phyloP scores from a whole-genome alignment of 805 yeast genomes.

The Huiozyma naganishii region DNA sequence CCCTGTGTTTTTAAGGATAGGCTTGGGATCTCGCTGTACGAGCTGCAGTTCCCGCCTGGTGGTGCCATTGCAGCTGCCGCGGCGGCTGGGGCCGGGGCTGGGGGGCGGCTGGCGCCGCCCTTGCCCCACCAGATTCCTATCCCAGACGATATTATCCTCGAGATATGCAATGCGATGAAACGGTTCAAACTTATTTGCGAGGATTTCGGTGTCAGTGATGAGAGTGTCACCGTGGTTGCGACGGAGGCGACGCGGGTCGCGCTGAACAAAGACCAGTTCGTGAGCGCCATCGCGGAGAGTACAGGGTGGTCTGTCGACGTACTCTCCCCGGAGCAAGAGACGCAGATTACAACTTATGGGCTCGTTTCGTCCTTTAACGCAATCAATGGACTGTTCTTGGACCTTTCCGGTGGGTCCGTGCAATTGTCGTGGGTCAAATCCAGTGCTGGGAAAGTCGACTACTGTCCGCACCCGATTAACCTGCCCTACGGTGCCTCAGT shows the following conservation, averaged over 20 bases:
- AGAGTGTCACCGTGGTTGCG: slow-evolving; percentile 55
- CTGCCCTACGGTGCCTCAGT: slow-evolving; percentile 71
- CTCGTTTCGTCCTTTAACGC: slow-evolving; percentile 63
- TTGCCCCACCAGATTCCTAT: slow-evolving; percentile 32
- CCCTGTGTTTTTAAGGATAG: slow-evolving; percentile 72
- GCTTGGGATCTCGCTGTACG: slow-evolving; percentile 58
- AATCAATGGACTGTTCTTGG: slow-evolving; percentile 58
- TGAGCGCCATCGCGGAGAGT: slow-evolving; percentile 42
- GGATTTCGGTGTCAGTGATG: slow-evolving; percentile 59
- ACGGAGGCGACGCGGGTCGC: slow-evolving; percentile 70
- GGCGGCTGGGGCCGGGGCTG: too few relatives aligned
- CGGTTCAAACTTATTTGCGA: slow-evolving; percentile 61
- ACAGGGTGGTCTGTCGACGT: slow-evolving; percentile 59
- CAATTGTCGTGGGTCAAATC: slow-evolving; percentile 54
- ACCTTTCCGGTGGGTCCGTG: slow-evolving; percentile 62
- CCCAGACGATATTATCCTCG: slow-evolving; percentile 45
- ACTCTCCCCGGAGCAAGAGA: slow-evolving; percentile 54
- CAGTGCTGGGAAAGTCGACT: slow-evolving; percentile 39
- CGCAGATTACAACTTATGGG: slow-evolving; percentile 58
- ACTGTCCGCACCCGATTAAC: slow-evolving; percentile 48
- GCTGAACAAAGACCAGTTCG: slow-evolving; percentile 48
- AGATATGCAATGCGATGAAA: slow-evolving; percentile 51
- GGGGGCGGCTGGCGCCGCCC: too few relatives aligned
- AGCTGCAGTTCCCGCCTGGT: slow-evolving; percentile 38
- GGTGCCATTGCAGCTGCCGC: slow-evolving; percentile 17